Evolutionary conservation across 2,329 filamentous ascomycete genomes (phyloP), one percentile per base, ranked within the genome.

Genomic region (Scytalidium sp.): DNA sequence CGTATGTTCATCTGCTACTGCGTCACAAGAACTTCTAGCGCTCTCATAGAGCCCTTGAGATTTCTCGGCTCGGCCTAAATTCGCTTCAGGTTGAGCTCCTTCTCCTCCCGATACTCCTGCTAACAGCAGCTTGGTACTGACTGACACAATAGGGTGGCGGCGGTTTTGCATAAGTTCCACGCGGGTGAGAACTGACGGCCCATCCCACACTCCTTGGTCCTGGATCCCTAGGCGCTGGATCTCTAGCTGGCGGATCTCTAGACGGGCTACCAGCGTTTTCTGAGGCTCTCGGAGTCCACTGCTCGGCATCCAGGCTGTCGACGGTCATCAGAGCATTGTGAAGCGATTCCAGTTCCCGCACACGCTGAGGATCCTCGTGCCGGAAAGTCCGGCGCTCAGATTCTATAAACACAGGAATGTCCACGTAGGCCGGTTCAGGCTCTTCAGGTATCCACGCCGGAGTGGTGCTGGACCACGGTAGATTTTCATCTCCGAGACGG

Each of bases 261-360:
- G 61, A 56, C 19, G 56, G 52, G 36, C 58, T 53, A 19, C 54
- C 57, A 19, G 55, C 50, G 43, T 55, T 60, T 17, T 60, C 57
- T 58, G 56, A 60, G 42, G 50, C 57, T 57, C 55, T 60, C 10
- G 57, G 29, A 39, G 63, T 57, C 60, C 59, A 62, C 39, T 50
- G 55, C 47, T 64, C 59, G 23, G 60, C 19, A 19, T 50, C 44
- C 19, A 64, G 43, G 47, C 57, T 63, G 52, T 62, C 63, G 21
- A 65, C 61, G 7, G 63, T 64, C 63, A 65, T 63, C 63, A 65
- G 63, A 7, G 63, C 63, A 40, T 59, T 59, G 25, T 64, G 61
- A 32, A 65, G 46, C 13, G 57, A 50, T 42, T 58, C 61, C 40
- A 65, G 27, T 10, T 65, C 60, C 41, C 56, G 51, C 17, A 60